phyloP scores from a whole-genome alignment of 2,329 filamentous ascomycete genomes.

The Aspergillus texensis region DNA sequence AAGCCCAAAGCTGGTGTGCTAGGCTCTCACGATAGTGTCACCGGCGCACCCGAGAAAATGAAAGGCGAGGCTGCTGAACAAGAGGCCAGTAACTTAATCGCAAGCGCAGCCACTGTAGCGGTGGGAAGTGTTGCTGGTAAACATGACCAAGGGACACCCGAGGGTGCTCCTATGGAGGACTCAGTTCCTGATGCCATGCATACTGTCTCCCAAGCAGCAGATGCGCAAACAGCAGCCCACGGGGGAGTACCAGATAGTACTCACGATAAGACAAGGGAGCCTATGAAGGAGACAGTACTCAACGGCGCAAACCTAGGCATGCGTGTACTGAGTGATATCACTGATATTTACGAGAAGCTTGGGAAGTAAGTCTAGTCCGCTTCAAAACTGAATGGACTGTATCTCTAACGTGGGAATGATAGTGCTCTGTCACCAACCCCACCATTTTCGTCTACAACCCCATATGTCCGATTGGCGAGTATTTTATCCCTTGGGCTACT shows the following conservation, averaged over 20 bases:
- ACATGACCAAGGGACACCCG: conserved; percentile 67
- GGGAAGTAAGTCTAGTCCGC: conserved; percentile 52
- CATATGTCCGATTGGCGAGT: conserved; percentile 58
- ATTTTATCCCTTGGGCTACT: conserved; percentile 57
- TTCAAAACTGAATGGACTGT: neutral
- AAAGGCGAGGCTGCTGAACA: conserved; percentile 83
- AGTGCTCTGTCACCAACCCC: conserved; percentile 64
- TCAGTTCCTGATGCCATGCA: conserved; percentile 55
- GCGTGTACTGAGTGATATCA: conserved; percentile 63
- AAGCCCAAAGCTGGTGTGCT: conserved; percentile 76
- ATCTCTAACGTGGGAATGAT: neutral
- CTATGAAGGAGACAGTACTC: conserved; percentile 77
- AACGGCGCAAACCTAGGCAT: conserved; percentile 74
- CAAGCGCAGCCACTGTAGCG: conserved; percentile 72
- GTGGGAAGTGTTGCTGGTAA: conserved; percentile 76
- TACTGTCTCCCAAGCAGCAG: conserved; percentile 48
- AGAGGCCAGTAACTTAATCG: conserved; percentile 79
- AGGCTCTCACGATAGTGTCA: conserved; percentile 74
- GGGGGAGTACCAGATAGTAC: conserved; percentile 56
- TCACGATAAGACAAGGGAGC: conserved; percentile 71
- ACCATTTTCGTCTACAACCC: conserved; percentile 60
- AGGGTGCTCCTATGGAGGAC: conserved; percentile 53
- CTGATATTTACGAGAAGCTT: conserved; percentile 66
- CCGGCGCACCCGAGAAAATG: conserved; percentile 79
- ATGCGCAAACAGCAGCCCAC: conserved; percentile 54